Evolutionary conservation across 305 asterid genomes (phyloP), one percentile per base, ranked within the genome.

Genomic region (Fraxinus xanthoxyloides): DNA sequence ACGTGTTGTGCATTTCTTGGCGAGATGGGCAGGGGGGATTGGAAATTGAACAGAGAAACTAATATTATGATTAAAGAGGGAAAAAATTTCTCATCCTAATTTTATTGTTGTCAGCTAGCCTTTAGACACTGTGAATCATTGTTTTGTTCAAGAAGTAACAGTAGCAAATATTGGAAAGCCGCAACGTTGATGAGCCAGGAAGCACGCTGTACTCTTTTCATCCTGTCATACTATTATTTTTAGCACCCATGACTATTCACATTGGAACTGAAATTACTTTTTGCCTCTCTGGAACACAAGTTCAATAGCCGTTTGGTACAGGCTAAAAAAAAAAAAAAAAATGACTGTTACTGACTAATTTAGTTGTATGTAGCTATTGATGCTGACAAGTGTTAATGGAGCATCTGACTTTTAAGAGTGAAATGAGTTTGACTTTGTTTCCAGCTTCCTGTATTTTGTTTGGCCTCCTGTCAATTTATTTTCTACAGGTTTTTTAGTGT

Each of bases 401-500:
- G 9, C 75, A 67, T 26, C 7, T 28, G 38, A 30, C 8, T 67
- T 67, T 28, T 30, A 26, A 15, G 28, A 67, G 75, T 67, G 15
- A 30, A 35, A 67, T 67, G 75, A 61, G 70, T 13, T 28, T 26
- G 24, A 65, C 35, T 15, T n/a, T 43, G 15, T 21, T 61, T 61
- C 70, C 31, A 61, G 70, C 67, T 61, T 61, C 70, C 63, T 59
- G 28, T 23, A 21, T 9, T 28, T 13, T 67, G 34, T 17, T 26
- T 28, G 74, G 35, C 74, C 36, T 67, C 75, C 75, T 30, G 38
- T 13, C 75, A 67, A 67, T 67, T 67, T 67, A 67, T 67, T 67
- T 67, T 67, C 38, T 67, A 4, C 74, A 13, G 7, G 8, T 9
- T 26, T 4, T 67, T 67, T 28, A 7, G 38, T 13, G 38, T 26